phyloP scores from a whole-genome alignment of 129 eudicot genomes.

The Pseudognaphalium luteoalbum region DNA sequence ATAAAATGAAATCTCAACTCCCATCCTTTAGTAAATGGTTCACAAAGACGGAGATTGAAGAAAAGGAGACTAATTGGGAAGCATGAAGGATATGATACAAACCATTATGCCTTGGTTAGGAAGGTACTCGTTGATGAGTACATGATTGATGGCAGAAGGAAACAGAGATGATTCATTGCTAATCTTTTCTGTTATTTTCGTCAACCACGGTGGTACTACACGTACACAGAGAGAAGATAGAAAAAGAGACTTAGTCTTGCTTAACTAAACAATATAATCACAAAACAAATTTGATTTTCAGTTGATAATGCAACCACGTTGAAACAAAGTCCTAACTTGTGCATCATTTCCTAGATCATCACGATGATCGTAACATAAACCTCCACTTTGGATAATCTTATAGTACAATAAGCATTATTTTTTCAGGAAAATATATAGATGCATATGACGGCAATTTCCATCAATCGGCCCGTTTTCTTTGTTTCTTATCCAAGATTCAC shows the following conservation, averaged over 20 bases:
- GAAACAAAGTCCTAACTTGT: too few species aligned
- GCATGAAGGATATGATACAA: constrained; percentile 17
- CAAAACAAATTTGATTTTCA: neutral
- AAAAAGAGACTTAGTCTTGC: constrained; percentile 8
- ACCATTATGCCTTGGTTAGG: constrained; percentile 99
- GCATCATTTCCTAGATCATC: too few species aligned
- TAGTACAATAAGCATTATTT: neutral
- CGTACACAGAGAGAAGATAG: constrained; percentile 35
- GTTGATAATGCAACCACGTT: too few species aligned
- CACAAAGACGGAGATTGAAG: neutral
- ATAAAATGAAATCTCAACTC: neutral
- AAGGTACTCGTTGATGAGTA: constrained; percentile 93
- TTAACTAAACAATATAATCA: neutral
- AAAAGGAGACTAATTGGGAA: constrained; percentile 1
- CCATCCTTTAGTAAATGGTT: neutral
- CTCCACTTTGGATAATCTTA: neutral
- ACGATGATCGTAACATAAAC: neutral
- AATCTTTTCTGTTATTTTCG: constrained; percentile 56
- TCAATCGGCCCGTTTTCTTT: neutral
- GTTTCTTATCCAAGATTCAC: too few species aligned
- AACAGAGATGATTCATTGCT: constrained; percentile 55
- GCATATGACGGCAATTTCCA: neutral
- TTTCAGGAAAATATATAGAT: neutral
- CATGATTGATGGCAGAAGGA: constrained; percentile 89
- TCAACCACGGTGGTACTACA: constrained; percentile 97